These are phyloP conservation scores for Sapria himalayana DNA, from an alignment of 345 rosid species.

Conservation along the genomic window DNA sequence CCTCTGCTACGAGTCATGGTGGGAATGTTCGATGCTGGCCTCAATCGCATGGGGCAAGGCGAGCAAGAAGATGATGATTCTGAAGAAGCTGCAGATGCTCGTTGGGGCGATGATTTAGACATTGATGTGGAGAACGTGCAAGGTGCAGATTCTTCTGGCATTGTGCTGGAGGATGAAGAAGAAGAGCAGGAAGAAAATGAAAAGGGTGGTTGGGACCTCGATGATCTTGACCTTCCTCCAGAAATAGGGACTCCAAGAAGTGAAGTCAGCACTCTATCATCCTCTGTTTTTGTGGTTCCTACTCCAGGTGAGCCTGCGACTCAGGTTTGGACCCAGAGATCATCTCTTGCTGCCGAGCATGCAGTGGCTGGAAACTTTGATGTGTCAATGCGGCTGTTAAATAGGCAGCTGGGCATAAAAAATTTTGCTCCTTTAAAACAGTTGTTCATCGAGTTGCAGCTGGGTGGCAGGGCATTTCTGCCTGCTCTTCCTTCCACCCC, in stretches of 20 bases:
- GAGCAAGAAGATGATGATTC: constrained; percentile 50
- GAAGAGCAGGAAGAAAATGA: constrained; percentile 44
- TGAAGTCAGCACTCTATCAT: constrained; percentile 31
- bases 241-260: constrained; percentile 65
- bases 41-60: constrained; percentile 32
- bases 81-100: constrained; percentile 51
- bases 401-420: constrained; percentile 72
- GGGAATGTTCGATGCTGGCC: constrained; percentile 87
- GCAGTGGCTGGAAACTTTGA: constrained; percentile 85
- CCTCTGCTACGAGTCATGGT: constrained; percentile 82
- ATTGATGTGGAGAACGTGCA: constrained; percentile 44
- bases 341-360: constrained; percentile 85
- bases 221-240: constrained; percentile 73
- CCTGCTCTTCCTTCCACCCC: constrained; percentile 71
- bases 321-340: constrained; percentile 75
- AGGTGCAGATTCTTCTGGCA: constrained; percentile 33
- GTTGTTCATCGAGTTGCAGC: constrained; percentile 51
- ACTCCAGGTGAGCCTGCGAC: constrained; percentile 73
- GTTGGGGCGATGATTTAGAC: constrained; percentile 81
- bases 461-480: constrained; percentile 63
- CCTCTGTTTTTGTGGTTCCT: constrained; percentile 61
- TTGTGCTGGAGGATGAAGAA: constrained; percentile 51
- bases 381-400: constrained; percentile 77
- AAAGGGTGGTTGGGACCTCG: constrained; percentile 89
- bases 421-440: constrained; percentile 56